Conservation (phyloP, 495 filamentous ascomycete genomes). For the Neohortaea acidophila region DNA sequence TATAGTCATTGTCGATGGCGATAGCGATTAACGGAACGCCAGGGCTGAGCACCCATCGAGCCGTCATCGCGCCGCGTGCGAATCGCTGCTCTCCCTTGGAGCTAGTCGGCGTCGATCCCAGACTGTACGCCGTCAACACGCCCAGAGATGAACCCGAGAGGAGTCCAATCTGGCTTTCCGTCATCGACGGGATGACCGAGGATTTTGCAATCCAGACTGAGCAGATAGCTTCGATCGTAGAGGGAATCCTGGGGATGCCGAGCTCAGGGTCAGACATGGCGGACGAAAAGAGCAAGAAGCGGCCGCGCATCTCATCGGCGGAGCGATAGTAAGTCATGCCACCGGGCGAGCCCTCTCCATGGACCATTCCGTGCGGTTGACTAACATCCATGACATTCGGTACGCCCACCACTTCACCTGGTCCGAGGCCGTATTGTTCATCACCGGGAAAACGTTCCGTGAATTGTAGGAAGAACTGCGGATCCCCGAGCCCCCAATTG, state of each 20-base stretch:
- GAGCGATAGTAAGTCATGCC: constrained; percentile 64
- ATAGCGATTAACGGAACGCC: constrained; percentile 84
- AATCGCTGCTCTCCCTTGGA: constrained; percentile 50
- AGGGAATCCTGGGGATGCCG: constrained; percentile 59
- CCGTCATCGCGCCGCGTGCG: constrained; percentile 60
- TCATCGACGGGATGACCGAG: constrained; percentile 47
- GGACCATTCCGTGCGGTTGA: constrained; percentile 66
- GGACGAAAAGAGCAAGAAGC: constrained; percentile 44
- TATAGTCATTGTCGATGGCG: constrained; percentile 69
- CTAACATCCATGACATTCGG: constrained; percentile 84
- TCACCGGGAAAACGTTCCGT: constrained; percentile 58
- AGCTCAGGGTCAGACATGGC: constrained; percentile 35
- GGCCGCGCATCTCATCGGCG: constrained; percentile 61
- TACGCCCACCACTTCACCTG: constrained; percentile 56
- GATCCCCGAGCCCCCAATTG: constrained; percentile 66
- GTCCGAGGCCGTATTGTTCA: constrained; percentile 58
- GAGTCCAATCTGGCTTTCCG: constrained; percentile 66
- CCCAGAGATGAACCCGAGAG: constrained; percentile 74
- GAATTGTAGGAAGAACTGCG: constrained; percentile 57
- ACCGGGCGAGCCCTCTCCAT: constrained; percentile 69
- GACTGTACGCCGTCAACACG: constrained; percentile 66
- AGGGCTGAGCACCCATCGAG: constrained; percentile 76
- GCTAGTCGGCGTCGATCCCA: constrained; percentile 40
- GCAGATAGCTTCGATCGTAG: constrained; percentile 45
- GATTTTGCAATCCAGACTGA: constrained; percentile 89